Evolutionary conservation across 148 eudicot genomes (phyloP).

Genomic region (Vaccinium darrowii): DNA sequence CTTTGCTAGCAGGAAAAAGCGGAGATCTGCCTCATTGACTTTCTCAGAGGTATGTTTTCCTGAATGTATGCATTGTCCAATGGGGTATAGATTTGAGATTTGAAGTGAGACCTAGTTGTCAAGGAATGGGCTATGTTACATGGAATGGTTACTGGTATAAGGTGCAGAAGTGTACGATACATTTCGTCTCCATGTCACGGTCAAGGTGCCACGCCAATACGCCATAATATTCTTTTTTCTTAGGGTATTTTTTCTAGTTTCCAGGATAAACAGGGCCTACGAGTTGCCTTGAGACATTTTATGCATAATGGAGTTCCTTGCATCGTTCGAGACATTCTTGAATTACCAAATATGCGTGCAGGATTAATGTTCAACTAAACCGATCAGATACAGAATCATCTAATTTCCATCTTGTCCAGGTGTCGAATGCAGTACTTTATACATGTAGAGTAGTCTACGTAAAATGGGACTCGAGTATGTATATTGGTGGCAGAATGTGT

Average conservation of each 20-base stretch:
- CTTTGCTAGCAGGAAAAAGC: slow-evolving; percentile 73
- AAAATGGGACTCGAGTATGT: background rate
- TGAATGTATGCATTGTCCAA: background rate
- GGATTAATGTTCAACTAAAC: background rate
- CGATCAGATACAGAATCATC: background rate
- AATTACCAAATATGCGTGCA: background rate
- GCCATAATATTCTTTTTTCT: background rate
- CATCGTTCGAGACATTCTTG: background rate
- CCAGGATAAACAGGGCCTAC: background rate
- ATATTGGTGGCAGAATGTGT: background rate
- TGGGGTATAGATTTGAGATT: background rate
- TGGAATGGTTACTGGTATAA: background rate
- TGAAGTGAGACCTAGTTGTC: background rate
- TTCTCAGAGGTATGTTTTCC: slow-evolving; percentile 74
- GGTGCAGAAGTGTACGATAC: background rate
- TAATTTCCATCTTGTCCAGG: background rate
- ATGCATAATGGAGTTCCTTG: background rate
- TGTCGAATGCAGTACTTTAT: background rate
- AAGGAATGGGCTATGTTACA: background rate
- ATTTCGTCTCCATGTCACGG: background rate
- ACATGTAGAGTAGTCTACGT: background rate
- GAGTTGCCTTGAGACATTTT: background rate
- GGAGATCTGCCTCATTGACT: slow-evolving; percentile 81
- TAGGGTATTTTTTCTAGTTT: background rate
- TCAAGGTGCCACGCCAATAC: background rate